A percentile compares a stretch with the other conserved stretches of the same genome.
phyloP scores from a whole-genome alignment of 2,329 filamentous ascomycete species.

The Aspergillus uvarum region DNA sequence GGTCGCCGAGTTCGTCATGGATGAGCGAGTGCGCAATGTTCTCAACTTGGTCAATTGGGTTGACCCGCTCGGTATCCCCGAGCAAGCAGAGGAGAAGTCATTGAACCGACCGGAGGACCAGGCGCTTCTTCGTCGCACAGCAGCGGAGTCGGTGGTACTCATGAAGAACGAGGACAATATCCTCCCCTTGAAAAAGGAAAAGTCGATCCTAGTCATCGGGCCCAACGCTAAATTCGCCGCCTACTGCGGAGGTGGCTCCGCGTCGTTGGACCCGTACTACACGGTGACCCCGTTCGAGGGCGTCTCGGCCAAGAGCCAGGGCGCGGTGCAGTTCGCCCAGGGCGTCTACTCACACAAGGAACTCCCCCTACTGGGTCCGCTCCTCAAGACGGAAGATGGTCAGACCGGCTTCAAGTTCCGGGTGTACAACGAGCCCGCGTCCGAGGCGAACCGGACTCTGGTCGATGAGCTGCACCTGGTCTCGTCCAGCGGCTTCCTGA shows the following conservation, averaged over 20 bases:
- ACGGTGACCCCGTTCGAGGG: constrained; percentile 47
- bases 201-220: constrained; percentile 54
- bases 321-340: constrained; percentile 52
- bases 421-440: constrained; percentile 61
- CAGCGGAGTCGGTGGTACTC: constrained; percentile 69
- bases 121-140: constrained; percentile 63
- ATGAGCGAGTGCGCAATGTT: constrained; percentile 59
- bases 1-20: constrained; percentile 55
- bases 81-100: constrained; percentile 55
- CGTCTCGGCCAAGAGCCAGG: constrained; percentile 37
- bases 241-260: constrained; percentile 64
- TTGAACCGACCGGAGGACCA: constrained; percentile 63
- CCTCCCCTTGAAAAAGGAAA: constrained; percentile 56
- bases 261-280: constrained; percentile 52
- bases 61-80: constrained; percentile 54
- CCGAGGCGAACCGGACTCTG: constrained; percentile 47
- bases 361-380: constrained; percentile 58
- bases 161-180: constrained; percentile 68
- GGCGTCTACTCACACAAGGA: constrained; percentile 66
- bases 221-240: constrained; percentile 52
- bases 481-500: constrained; percentile 48
- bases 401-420: constrained; percentile 61
- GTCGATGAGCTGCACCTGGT: constrained; percentile 53
- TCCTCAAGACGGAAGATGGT: constrained; percentile 54
- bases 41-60: constrained; percentile 61